A percentile compares a stretch with the other conserved stretches of the same genome.
phyloP scores from a whole-genome alignment of 2,329 filamentous ascomycete species.

The Talaromyces sp. region DNA sequence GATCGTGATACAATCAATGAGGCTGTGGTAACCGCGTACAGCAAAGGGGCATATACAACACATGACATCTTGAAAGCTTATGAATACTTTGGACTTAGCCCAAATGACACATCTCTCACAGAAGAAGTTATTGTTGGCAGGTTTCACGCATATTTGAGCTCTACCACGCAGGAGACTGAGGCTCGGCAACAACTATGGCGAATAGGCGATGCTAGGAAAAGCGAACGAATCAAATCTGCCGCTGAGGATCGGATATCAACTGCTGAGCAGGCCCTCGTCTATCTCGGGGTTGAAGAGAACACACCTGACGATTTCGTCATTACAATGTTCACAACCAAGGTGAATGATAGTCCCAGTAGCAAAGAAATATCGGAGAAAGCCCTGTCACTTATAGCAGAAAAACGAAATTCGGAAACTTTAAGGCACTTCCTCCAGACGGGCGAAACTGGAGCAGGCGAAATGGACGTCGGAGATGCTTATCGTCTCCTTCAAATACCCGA shows the following conservation, averaged over 20 bases:
- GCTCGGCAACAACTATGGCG: conserved; percentile 55
- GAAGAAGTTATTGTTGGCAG: conserved; percentile 62
- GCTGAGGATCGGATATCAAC: conserved; percentile 59
- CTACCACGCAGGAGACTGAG: conserved; percentile 56
- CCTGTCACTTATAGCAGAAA: conserved; percentile 56
- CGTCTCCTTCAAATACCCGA: conserved; percentile 52
- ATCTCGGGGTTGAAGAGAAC: conserved; percentile 52
- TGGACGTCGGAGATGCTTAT: conserved; percentile 56
- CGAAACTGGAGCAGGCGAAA: conserved; percentile 48
- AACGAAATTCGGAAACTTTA: conserved; percentile 55
- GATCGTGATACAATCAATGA: conserved; percentile 56
- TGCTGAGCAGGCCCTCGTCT: conserved; percentile 62
- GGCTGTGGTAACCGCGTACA: conserved; percentile 57
- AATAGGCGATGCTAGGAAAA: conserved; percentile 58
- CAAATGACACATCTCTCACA: conserved; percentile 43
- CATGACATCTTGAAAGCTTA: conserved; percentile 59
- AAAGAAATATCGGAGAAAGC: conserved; percentile 54
- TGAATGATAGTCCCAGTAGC: conserved; percentile 52
- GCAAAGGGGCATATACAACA: conserved; percentile 56
- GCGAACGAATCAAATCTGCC: conserved; percentile 55
- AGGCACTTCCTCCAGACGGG: conserved; percentile 54
- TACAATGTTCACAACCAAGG: conserved; percentile 56
- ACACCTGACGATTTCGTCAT: conserved; percentile 57
- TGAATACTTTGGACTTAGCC: conserved; percentile 55
- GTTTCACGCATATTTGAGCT: conserved; percentile 58